Evolutionary conservation across 2,329 filamentous ascomycete species (phyloP), one percentile per base, ranked within the genome.

Genomic region (Colletotrichum salicis): DNA sequence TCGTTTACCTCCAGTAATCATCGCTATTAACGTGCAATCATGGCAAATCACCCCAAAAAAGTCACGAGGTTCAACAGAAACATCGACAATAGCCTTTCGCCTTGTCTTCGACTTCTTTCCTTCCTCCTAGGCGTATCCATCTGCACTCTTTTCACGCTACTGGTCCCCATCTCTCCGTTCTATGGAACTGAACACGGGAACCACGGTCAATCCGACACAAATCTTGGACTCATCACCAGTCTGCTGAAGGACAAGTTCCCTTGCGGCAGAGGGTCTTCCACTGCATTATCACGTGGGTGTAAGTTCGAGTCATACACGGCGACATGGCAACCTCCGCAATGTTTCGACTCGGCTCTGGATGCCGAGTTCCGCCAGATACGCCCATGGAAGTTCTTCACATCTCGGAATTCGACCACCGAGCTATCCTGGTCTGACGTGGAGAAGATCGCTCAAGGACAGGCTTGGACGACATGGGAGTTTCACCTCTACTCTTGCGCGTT

Each of bases 281-380:
- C 60, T 3, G 60, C 60, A 35, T 24, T n/a, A 29, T 52, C 45
- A 33, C 48, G 60, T 24, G 60, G 60, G 8, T 63, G 60, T 19
- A 54, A 11, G 45, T 63, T 63, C n/a, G 60, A 63, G 35, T 63
- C 60, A 22, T 63, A 63, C n/a, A 63, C 60, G 13, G 60, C 60
- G n/a, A 63, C 60, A 45, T 63, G 60, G 60, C 60, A 63, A 35
- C 13, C 60, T 22, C 45, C 60, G 12, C 45, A 63, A 13, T 63
- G 45, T 45, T 63, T 63, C 31, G 60, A 63, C 5, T 29, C 48
- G 45, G 24, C 60, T 13, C 13, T 63, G 11, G 48, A 63, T 54
- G 48, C 22, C 19, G 31, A 58, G 29, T 58, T 58, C 55, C 55
- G 55, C 7, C 31, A 58, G 19, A 19, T 10, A 6, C 31, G 33